These are phyloP conservation scores for Termitomyces sp. DNA, from an alignment of 768 basidiomycete genomes.

Conservation along the genomic window DNA sequence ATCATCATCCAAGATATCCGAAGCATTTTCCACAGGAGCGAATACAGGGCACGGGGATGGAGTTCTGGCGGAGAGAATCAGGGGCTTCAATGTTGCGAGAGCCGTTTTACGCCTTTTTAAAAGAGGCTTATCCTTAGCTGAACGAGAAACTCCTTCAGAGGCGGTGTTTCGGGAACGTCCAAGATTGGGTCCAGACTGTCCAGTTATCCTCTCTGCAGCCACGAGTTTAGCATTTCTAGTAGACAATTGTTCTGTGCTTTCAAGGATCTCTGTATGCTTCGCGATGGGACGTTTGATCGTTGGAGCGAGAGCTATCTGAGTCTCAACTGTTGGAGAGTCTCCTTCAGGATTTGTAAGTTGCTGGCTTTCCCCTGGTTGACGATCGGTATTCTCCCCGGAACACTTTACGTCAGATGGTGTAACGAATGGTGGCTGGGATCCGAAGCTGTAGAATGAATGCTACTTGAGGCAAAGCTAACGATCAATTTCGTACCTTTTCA, in stretches of 20 bases:
- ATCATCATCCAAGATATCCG: constrained; percentile 17
- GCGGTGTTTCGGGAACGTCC: neutral
- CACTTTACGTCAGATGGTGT: neutral
- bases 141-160: neutral
- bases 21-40: constrained; percentile 22
- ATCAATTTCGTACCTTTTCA: constrained; percentile 8
- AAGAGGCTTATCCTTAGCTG: neutral
- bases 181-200: neutral
- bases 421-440: neutral
- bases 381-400: neutral
- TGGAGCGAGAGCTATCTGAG: neutral
- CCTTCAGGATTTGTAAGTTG: neutral
- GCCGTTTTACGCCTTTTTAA: neutral
- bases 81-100: neutral
- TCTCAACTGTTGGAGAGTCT: neutral
- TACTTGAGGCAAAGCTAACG: neutral
- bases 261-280: neutral
- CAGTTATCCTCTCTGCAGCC: constrained; percentile 17
- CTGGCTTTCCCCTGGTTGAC: neutral
- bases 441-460: neutral
- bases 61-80: constrained; percentile 5
- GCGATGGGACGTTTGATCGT: neutral
- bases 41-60: constrained; percentile 26
- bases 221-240: constrained; percentile 17
- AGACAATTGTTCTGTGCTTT: constrained; percentile 3